These are phyloP conservation scores for Hirsutella thompsonii DNA, from an alignment of 2,329 filamentous ascomycete genomes.

Conservation along the genomic window DNA sequence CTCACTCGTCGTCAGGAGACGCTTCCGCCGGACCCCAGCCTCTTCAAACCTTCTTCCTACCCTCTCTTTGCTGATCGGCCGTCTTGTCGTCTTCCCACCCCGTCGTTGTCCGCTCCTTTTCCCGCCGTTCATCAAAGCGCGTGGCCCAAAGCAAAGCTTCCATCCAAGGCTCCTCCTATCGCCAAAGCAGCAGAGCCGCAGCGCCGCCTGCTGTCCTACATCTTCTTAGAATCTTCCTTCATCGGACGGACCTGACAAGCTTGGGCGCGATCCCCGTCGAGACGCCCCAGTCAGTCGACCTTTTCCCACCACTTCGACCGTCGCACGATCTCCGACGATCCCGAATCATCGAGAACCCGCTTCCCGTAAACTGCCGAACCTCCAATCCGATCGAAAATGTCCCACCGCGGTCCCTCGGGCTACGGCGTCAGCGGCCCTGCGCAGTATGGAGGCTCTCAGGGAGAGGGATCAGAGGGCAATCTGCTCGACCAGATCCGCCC, in stretches of 20 bases:
- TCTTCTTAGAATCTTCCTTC: no score
- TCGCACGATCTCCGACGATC: no score
- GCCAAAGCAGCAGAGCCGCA: no score
- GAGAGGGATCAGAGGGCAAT: conserved; percentile 43
- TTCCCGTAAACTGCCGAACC: neutral
- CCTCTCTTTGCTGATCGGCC: neutral
- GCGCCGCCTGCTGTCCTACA: no score
- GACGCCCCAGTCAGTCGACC: no score
- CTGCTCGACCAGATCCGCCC: conserved; percentile 74
- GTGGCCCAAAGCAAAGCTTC: no score
- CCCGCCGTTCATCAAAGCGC: no score
- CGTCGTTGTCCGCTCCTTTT: neutral
- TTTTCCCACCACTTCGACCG: no score
- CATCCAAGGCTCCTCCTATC: no score
- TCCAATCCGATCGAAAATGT: conserved; percentile 15
- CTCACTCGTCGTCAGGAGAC: neutral
- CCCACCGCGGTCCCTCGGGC: conserved; percentile 54
- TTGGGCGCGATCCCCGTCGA: no score
- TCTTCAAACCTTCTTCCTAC: neutral
- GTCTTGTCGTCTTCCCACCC: conserved; percentile 2
- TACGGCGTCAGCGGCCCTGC: conserved; percentile 67
- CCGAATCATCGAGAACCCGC: neutral
- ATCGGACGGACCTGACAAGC: no score
- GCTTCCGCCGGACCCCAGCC: neutral
- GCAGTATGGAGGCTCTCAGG: conserved; percentile 49